These are phyloP conservation scores for Tylopilus intermedius DNA, from an alignment of 768 basidiomycete species.

Conservation along the genomic window DNA sequence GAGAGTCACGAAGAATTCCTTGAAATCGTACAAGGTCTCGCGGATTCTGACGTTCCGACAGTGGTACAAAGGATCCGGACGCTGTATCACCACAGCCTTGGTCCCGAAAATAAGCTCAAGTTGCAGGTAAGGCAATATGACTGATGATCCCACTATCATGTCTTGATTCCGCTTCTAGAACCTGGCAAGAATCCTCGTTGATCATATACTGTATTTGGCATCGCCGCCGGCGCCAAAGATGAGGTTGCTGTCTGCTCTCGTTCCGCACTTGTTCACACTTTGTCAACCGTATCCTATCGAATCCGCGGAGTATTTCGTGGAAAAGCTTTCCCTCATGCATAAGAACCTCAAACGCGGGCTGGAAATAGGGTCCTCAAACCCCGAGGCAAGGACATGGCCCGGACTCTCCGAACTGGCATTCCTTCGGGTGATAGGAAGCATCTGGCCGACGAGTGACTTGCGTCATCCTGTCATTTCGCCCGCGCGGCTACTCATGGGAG, in stretches of 20 bases:
- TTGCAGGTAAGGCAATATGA: constrained; percentile 61
- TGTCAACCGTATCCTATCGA: constrained; percentile 77
- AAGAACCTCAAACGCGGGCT: constrained; percentile 88
- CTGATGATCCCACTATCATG: neutral
- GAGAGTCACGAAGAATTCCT: constrained; percentile 82
- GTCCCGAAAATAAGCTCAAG: constrained; percentile 85
- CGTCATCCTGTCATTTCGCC: constrained; percentile 87
- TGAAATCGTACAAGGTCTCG: constrained; percentile 67
- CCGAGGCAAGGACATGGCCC: constrained; percentile 81
- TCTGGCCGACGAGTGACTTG: constrained; percentile 95
- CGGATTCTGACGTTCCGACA: constrained; percentile 66
- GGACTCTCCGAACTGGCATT: constrained; percentile 76
- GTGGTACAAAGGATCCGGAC: constrained; percentile 89
- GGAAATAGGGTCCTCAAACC: constrained; percentile 55
- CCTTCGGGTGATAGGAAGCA: constrained; percentile 69
- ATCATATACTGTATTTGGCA: constrained; percentile 78
- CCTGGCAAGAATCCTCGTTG: constrained; percentile 74
- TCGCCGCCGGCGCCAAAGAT: constrained; percentile 59
- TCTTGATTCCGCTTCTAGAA: constrained; percentile 40
- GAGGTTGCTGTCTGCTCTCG: constrained; percentile 54
- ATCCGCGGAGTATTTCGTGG: constrained; percentile 71
- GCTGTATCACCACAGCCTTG: constrained; percentile 89
- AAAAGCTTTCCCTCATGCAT: constrained; percentile 86
- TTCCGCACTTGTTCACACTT: constrained; percentile 76
- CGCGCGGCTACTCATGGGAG: constrained; percentile 80